Conservation (phyloP, 371 early-diverging fungal species). For the Blyttiomyces sp. region DNA sequence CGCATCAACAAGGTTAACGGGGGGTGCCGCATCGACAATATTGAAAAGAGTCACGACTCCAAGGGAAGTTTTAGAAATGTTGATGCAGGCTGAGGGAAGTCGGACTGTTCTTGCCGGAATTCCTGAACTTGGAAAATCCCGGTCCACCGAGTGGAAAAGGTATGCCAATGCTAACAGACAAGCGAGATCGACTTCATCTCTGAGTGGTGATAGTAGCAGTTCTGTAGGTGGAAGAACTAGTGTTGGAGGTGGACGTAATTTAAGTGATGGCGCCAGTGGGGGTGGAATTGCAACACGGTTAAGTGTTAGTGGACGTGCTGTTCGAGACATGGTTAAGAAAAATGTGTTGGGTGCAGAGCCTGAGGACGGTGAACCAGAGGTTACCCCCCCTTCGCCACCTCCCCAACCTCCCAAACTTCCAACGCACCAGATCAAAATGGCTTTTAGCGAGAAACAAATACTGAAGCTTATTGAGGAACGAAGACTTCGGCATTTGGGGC, state of each 20-base stretch:
- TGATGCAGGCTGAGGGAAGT: slow-evolving; percentile 23
- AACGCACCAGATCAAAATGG: slow-evolving; percentile 1
- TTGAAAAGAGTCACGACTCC: slow-evolving; percentile 26
- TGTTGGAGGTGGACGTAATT: background rate
- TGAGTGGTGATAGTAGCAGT: background rate
- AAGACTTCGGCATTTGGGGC: slow-evolving; percentile 19
- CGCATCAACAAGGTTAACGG: too few species aligned
- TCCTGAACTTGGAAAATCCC: too few species aligned
- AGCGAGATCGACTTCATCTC: too few species aligned
- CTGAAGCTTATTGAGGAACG: slow-evolving; percentile 23
- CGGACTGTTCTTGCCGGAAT: slow-evolving; percentile 3
- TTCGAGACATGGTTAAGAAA: background rate
- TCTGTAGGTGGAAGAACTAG: background rate
- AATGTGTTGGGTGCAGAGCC: slow-evolving; percentile 3
- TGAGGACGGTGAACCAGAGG: slow-evolving; percentile 4
- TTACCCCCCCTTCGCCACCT: background rate
- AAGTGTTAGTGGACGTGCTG: background rate
- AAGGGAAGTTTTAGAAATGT: slow-evolving; percentile 18
- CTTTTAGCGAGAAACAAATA: slow-evolving; percentile 18
- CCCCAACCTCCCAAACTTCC: background rate
- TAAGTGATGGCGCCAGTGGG: background rate
- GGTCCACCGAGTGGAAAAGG: too few species aligned
- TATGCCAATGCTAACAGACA: too few species aligned
- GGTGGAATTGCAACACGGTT: background rate
- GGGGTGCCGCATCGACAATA: background rate